Percentiles rank a stretch among this genome's conserved stretches.
These are phyloP conservation scores for Phaeotremella skinneri DNA, from an alignment of 768 basidiomycete species.

Conservation along the genomic window DNA sequence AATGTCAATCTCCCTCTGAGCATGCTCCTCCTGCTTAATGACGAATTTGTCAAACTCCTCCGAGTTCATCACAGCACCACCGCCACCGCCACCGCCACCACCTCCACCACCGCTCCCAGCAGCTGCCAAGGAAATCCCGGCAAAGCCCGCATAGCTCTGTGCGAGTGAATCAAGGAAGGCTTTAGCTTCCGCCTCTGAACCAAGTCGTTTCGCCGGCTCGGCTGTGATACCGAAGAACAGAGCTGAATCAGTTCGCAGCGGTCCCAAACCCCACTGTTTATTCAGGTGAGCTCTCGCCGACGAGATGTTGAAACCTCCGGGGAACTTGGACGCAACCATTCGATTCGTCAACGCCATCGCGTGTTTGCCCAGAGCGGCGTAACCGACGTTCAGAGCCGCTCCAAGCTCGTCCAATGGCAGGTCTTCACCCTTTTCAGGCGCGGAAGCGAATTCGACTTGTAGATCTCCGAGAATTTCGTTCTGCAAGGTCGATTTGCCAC, in stretches of 20 bases:
- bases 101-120: slow-evolving; percentile 64
- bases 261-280: slow-evolving; percentile 94
- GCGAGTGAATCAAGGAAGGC: slow-evolving; percentile 87
- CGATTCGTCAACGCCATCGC: slow-evolving; percentile 85
- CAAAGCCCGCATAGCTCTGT: slow-evolving; percentile 76
- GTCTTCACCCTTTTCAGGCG: slow-evolving; percentile 98
- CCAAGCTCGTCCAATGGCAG: slow-evolving; percentile 94
- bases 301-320: slow-evolving; percentile 94
- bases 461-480: slow-evolving; percentile 98
- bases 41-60: slow-evolving; percentile 98
- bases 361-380: slow-evolving; percentile 83
- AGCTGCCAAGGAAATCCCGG: slow-evolving; percentile 77
- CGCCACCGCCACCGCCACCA: slow-evolving; percentile 60
- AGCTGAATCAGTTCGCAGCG: slow-evolving; percentile 82
- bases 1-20: slow-evolving; percentile 86
- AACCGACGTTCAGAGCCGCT: slow-evolving; percentile 73
- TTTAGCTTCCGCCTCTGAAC: slow-evolving; percentile 87
- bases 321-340: slow-evolving; percentile 93
- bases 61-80: slow-evolving; percentile 91
- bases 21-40: slow-evolving; percentile 85
- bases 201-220: slow-evolving; percentile 91
- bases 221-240: slow-evolving; percentile 85
- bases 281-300: slow-evolving; percentile 82
- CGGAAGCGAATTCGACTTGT: slow-evolving; percentile 88
- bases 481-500: slow-evolving; percentile 96